phyloP scores from a whole-genome alignment of 495 filamentous ascomycete genomes.

The Xylaria curta region DNA sequence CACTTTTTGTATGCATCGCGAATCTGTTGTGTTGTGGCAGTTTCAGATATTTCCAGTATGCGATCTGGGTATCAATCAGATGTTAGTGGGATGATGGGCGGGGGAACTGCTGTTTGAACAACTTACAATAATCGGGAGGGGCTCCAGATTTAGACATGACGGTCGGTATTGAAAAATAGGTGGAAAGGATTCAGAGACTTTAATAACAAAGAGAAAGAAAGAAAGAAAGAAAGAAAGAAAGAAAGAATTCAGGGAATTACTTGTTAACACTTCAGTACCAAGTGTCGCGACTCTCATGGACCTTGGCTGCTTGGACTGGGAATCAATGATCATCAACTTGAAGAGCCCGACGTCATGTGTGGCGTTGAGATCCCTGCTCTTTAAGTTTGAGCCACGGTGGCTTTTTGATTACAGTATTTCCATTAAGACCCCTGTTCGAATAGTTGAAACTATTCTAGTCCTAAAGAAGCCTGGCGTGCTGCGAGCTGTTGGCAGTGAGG shows the following conservation, averaged over 20 bases:
- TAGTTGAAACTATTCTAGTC: not conserved
- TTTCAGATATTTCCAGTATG: conserved; percentile 74
- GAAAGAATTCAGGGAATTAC: not conserved
- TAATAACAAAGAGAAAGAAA: not conserved
- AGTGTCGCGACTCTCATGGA: not conserved
- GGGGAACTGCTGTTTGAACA: conserved; percentile 1
- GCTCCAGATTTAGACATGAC: conserved; percentile 48
- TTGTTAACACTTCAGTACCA: not conserved
- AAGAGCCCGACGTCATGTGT: conserved; percentile 47
- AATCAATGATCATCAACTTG: conserved; percentile 10
- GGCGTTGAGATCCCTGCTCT: conserved; percentile 35
- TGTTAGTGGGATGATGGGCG: conserved; percentile 31
- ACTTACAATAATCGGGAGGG: conserved; percentile 62
- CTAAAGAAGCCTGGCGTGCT: not conserved
- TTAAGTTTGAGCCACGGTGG: conserved; percentile 37
- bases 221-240: not conserved
- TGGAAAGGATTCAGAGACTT: not conserved
- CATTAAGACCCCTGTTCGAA: conserved; percentile 9
- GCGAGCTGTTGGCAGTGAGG: not conserved
- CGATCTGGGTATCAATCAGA: conserved; percentile 29
- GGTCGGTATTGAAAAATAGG: not conserved
- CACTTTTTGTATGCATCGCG: conserved; percentile 94
- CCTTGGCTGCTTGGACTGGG: not conserved
- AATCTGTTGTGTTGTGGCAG: conserved; percentile 81
- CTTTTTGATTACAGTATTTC: no score